Conservation (phyloP, 73 alveolate species). For the Tetrahymena thermophila region DNA sequence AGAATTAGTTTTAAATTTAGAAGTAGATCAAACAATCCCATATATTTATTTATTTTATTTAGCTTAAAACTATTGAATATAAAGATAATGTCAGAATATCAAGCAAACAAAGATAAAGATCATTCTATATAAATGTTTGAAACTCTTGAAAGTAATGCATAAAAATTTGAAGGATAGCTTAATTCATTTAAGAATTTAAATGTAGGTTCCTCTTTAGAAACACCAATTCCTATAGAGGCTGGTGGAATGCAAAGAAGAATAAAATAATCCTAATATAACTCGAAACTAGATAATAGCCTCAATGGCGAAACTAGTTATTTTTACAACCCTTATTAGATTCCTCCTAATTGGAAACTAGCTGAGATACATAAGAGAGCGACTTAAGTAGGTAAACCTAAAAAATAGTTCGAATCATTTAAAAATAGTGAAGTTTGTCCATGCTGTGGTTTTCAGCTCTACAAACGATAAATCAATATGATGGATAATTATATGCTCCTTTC, state of each 20-base stretch:
- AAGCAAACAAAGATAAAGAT: not conserved
- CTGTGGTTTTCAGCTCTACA: slow-evolving; percentile 4
- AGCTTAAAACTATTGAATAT: too few relatives aligned
- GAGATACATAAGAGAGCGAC: not conserved
- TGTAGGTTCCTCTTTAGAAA: not conserved
- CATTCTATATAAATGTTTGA: not conserved
- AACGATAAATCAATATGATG: not conserved
- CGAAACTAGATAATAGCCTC: not conserved
- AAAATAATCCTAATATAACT: not conserved
- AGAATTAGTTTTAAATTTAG: too few relatives aligned
- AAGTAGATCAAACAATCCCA: too few relatives aligned
- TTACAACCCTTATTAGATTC: not conserved
- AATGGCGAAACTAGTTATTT: not conserved
- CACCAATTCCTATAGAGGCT: not conserved
- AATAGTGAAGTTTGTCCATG: not conserved
- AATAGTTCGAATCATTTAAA: not conserved
- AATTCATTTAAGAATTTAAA: not conserved
- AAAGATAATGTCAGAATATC: not conserved
- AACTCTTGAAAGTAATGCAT: not conserved
- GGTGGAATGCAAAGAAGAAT: not conserved
- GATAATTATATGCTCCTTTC: not conserved
- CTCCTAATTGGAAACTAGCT: not conserved
- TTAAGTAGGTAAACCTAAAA: not conserved
- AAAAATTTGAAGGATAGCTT: not conserved
- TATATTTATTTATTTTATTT: too few relatives aligned